Evolutionary conservation across 352 stramenopile species (phyloP).

Genomic region (Phytophthora pluvialis): DNA sequence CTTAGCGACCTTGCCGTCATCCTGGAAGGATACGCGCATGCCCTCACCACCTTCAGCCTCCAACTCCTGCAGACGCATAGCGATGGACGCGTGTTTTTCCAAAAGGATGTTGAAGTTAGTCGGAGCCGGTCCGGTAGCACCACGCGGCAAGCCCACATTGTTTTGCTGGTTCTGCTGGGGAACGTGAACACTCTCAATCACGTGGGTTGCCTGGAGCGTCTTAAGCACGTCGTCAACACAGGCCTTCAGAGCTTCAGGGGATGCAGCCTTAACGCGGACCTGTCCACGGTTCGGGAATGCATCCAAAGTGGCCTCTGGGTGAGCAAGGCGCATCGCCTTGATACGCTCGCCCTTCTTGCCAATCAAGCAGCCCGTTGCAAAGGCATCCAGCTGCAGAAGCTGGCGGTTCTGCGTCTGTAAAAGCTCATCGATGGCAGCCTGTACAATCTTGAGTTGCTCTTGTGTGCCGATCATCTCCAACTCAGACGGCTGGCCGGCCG

Average conservation of each 20-base stretch:
- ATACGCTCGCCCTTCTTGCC: constrained; percentile 86
- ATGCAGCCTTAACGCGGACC: constrained; percentile 72
- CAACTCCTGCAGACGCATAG: constrained; percentile 68
- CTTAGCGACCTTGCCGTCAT: constrained; percentile 72
- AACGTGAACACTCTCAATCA: constrained; percentile 68
- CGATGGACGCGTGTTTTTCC: constrained; percentile 60
- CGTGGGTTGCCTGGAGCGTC: constrained; percentile 62
- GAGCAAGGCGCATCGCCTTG: constrained; percentile 64
- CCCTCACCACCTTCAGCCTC: constrained; percentile 74
- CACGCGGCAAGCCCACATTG: constrained; percentile 23
- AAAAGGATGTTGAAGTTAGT: constrained; percentile 68
- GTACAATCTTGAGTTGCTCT: constrained; percentile 62
- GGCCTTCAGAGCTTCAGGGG: constrained; percentile 57
- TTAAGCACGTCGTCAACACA: constrained; percentile 72
- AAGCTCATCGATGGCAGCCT: constrained; percentile 61
- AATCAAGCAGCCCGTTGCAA: constrained; percentile 75
- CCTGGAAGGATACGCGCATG: constrained; percentile 68
- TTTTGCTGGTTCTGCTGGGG: constrained; percentile 27
- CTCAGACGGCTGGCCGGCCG: constrained; percentile 45
- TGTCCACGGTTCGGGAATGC: constrained; percentile 73
- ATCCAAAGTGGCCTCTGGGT: constrained; percentile 71
- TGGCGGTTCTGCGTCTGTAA: constrained; percentile 82
- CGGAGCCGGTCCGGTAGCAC: constrained; percentile 6
- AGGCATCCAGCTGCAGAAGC: constrained; percentile 76
- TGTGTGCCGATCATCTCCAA: constrained; percentile 79